phyloP scores from a whole-genome alignment of 1,284 basidiomycete species.

The Puccinia sorghi region DNA sequence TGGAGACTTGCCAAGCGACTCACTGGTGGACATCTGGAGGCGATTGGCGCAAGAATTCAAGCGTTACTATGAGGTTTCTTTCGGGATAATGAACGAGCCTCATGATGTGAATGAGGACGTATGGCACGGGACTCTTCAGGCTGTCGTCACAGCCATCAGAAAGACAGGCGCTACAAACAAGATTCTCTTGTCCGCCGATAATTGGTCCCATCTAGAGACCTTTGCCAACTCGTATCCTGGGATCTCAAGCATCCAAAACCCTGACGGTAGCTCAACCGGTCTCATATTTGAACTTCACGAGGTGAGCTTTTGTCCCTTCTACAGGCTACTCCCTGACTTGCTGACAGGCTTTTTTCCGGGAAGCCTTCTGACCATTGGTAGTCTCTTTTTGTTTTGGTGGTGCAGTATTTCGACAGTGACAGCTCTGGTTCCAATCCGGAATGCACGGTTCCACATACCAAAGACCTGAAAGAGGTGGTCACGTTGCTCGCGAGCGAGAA shows the following conservation, averaged over 20 bases:
- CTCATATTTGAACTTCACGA: slow-evolving; percentile 31
- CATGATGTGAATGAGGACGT: background rate
- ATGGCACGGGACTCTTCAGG: slow-evolving; percentile 26
- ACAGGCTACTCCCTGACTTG: background rate
- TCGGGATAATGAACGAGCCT: slow-evolving; percentile 44
- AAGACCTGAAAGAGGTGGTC: slow-evolving; percentile 21
- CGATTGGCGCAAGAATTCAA: slow-evolving; percentile 9
- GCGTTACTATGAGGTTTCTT: background rate
- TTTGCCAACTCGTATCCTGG: slow-evolving; percentile 19
- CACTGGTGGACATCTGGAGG: slow-evolving; percentile 25
- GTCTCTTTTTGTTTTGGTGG: background rate
- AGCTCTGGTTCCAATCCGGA: background rate
- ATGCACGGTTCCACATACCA: slow-evolving; percentile 5
- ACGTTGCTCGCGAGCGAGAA: background rate
- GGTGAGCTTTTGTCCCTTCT: slow-evolving; percentile 1
- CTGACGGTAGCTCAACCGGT: slow-evolving; percentile 10
- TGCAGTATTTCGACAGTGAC: slow-evolving; percentile 23
- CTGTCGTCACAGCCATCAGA: slow-evolving; percentile 35
- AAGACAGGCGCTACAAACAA: slow-evolving; percentile 18
- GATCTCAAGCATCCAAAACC: slow-evolving; percentile 4
- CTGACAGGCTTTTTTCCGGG: background rate
- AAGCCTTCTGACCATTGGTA: background rate
- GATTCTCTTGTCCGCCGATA: slow-evolving; percentile 16
- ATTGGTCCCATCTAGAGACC: slow-evolving; percentile 1
- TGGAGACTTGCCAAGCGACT: background rate